Base-by-base conservation (phyloP, 2,329 filamentous ascomycete genomes). In the Fusarium bulbicola region DNA sequence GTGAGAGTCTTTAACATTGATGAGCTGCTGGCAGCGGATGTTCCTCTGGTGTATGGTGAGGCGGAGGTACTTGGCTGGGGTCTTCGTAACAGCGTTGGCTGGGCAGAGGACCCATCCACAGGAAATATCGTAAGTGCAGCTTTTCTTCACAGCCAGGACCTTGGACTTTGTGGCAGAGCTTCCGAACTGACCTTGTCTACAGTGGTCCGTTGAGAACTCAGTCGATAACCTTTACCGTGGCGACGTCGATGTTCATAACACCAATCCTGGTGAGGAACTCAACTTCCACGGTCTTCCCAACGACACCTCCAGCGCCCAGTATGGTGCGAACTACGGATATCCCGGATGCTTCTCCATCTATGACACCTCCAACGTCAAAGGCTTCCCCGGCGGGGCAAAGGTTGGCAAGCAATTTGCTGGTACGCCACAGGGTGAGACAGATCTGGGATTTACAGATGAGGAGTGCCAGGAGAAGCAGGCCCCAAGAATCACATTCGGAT, bases 171-270 rank as follows among this genome's bases (percentile, higher is more conserved):
- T 14, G 4, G 5, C 6, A 32, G 13, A 32, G 13, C 5, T 32
- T 32, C 32, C 13, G 32, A 32, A 7, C 32, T 32, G 6, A 32
- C 32, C 5, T 32, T 32, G 13, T 1, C 32, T 32, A 32, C 32
- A 65, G 63, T 66, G 63, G 63, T 66, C 63, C 1, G 63, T 66
- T 28, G 63, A 66, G 12, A 66, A 66, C 42, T 66, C 63, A 9
- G 63, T 66, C 16, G 63, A 66, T 10, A 65, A 66, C 12, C 63
- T 66, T n/a, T 65, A 37, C 24, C 60, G 63, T 1, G 63, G 24
- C n/a, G 63, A 42, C 1, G 36, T 57, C 24, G 63, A 66, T 49
- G 28, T 66, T 6, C 63, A 66, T 13, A 58, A 66, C 21, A 66
- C 36, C 16, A 66, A 65, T 24, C 63, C 63, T 12, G 63, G 63